A percentile compares a stretch with the other conserved stretches of the same genome.
Conservation (phyloP, 2,329 filamentous ascomycete genomes). For the Cladosporium sp. region DNA sequence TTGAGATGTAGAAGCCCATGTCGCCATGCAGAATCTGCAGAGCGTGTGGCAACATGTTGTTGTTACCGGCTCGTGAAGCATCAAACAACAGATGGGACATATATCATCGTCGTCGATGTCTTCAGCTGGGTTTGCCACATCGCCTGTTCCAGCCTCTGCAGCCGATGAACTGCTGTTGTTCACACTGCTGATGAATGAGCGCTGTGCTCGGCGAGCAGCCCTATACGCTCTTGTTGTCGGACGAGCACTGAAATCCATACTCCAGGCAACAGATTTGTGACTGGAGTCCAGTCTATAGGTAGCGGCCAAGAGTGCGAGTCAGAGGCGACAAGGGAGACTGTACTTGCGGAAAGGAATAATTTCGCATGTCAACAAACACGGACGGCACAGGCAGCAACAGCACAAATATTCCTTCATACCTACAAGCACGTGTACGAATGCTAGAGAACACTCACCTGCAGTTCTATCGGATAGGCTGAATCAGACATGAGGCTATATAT, state of each 20-base stretch:
- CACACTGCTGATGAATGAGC: neutral
- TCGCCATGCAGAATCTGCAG: conserved; percentile 44
- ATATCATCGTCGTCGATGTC: conserved; percentile 38
- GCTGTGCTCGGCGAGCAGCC: neutral
- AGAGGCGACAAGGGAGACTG: neutral
- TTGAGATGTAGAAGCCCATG: conserved; percentile 42
- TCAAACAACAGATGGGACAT: conserved; percentile 44
- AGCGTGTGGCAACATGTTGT: conserved; percentile 42
- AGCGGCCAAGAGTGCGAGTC: neutral
- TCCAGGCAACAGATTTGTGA: neutral
- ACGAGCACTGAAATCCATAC: neutral
- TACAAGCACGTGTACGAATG: too few species aligned
- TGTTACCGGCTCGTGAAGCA: conserved; percentile 40
- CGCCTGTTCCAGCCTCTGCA: neutral
- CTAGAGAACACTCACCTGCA: too few species aligned
- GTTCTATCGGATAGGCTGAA: too few species aligned
- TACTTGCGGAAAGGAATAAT: neutral
- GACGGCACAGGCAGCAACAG: neutral
- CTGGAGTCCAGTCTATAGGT: too few species aligned
- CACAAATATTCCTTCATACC: too few species aligned
- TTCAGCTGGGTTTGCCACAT: conserved; percentile 3
- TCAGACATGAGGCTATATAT: too few species aligned
- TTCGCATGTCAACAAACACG: neutral
- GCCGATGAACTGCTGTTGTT: neutral
- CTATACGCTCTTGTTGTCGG: neutral